Evolutionary conservation across 805 yeast genomes (phyloP).

Genomic region (Myxozyma geophila): DNA sequence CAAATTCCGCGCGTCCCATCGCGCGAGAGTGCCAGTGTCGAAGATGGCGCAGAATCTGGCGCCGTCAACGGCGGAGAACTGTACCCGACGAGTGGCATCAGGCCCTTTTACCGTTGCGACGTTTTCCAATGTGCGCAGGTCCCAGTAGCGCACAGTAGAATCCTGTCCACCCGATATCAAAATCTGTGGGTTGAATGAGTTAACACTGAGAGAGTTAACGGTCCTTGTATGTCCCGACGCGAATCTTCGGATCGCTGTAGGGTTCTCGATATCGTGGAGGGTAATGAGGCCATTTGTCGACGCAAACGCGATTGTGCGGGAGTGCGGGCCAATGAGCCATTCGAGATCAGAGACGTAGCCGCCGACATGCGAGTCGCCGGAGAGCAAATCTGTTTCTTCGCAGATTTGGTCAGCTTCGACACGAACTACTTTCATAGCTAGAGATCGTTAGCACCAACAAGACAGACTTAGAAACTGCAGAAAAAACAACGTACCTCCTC

Average conservation of each 20-base stretch:
- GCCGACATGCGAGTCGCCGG: constrained; percentile 38
- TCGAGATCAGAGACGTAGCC: constrained; percentile 43
- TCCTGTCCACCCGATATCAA: constrained; percentile 76
- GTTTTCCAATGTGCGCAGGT: constrained; percentile 64
- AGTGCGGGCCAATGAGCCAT: constrained; percentile 43
- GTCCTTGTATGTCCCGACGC: constrained; percentile 52
- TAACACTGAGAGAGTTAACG: constrained; percentile 66
- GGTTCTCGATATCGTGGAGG: constrained; percentile 42
- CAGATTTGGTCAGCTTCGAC: constrained; percentile 18
- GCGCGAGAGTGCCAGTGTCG: constrained; percentile 85
- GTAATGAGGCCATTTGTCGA: constrained; percentile 43
- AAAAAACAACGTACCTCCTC: constrained; percentile 21
- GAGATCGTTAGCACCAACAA: not conserved
- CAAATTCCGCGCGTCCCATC: constrained; percentile 83
- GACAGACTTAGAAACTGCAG: not conserved
- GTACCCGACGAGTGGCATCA: constrained; percentile 68
- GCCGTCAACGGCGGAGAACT: constrained; percentile 59
- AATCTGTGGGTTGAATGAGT: constrained; percentile 60
- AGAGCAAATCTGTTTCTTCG: constrained; percentile 13
- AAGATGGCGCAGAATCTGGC: constrained; percentile 74
- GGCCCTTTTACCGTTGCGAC: constrained; percentile 63
- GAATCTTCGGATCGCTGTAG: constrained; percentile 9
- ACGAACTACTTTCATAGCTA: constrained; percentile 24
- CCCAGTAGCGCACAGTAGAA: constrained; percentile 84
- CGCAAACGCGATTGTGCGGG: constrained; percentile 33